Base-by-base conservation (phyloP, 805 yeast species). In the Metschnikowia gruessii region DNA sequence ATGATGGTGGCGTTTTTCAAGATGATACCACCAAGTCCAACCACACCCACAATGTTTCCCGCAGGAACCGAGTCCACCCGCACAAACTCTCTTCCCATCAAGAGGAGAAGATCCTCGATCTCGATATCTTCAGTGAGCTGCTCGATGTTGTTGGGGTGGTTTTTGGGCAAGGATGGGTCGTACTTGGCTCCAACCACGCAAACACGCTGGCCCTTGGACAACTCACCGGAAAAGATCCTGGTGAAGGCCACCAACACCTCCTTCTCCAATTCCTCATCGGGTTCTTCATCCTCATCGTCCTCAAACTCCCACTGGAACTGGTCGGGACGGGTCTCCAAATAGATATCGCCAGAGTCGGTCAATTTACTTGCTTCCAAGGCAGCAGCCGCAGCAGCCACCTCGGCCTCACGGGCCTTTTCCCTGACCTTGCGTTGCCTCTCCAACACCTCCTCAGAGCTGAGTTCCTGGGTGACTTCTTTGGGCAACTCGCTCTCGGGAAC, bases 1-100 rank as follows among this genome's bases (percentile, higher is more conserved):
- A 82, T 73, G 41, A 89, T 63, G 0, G 99, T 91, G 42, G 96
- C 99, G 59, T 83, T 87, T 62, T 94, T 94, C 55, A 92, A 65
- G 28, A 94, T 76, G 43, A 81, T 81, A 7, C 87, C 87, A 2
- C 85, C 96, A 17, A 94, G 73, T 0, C 99, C 98, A 31, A 90
- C 92, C 41, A 94, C 84, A 42, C 97, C 99, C 6, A 88, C 95
- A 50, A 94, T 89, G 55, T 87, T 89, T 28, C 99, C 99, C 1
- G 97, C 92, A 2, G 96, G 96, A 4, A 92, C 96, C 15, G 75
- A 76, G 36, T 83, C 77, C 52, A 94, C 72, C 2, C 91, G 75
- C 2, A 90, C 81, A 30, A 92, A 69, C 49, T 94, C 97, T 53
- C 92, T 75, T 16, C 99, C 99, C 98, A 94, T 94, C 45, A 94